A percentile compares a stretch with the other conserved stretches of the same genome.
Conservation (phyloP, 2,329 filamentous ascomycete species). For the Teratosphaeriaceae sp. region DNA sequence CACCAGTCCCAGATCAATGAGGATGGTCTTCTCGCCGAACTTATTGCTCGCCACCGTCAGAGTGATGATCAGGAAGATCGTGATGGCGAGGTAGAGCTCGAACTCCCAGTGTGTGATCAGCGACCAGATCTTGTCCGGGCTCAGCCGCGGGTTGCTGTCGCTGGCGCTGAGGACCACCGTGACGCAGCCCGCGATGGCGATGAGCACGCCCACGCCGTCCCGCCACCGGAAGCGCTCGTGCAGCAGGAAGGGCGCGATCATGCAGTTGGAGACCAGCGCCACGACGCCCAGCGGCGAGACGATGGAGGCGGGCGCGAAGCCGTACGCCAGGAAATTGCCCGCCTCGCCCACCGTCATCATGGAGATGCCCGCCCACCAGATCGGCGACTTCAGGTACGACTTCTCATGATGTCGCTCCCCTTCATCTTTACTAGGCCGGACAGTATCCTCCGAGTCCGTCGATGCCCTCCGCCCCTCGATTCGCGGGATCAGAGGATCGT, state of each 20-base stretch:
- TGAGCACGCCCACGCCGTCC: constrained; percentile 80
- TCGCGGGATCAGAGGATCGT: constrained; percentile 48
- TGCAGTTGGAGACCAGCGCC: constrained; percentile 89
- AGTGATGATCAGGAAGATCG: constrained; percentile 61
- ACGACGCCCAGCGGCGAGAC: constrained; percentile 97
- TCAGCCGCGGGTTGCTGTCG: constrained; percentile 81
- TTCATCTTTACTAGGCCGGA: constrained; percentile 31
- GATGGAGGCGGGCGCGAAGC: constrained; percentile 94
- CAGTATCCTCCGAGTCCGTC: constrained; percentile 29
- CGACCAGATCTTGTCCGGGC: constrained; percentile 82
- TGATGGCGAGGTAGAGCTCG: constrained; percentile 80
- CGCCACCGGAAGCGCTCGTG: constrained; percentile 81
- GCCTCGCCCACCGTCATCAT: constrained; percentile 90
- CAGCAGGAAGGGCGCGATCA: constrained; percentile 90
- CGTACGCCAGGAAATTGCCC: constrained; percentile 95
- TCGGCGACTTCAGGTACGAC: constrained; percentile 81
- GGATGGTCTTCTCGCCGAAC: constrained; percentile 78
- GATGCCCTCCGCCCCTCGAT: constrained; percentile 38
- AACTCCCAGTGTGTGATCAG: constrained; percentile 86
- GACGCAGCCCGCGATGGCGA: constrained; percentile 82
- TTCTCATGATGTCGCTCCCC: constrained; percentile 47
- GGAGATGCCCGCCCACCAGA: constrained; percentile 93
- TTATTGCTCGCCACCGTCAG: constrained; percentile 77
- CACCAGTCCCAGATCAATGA: constrained; percentile 90
- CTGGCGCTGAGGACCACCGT: constrained; percentile 90